Evolutionary conservation across 2,329 filamentous ascomycete species (phyloP).

Genomic region (Epichloe amarillans): DNA sequence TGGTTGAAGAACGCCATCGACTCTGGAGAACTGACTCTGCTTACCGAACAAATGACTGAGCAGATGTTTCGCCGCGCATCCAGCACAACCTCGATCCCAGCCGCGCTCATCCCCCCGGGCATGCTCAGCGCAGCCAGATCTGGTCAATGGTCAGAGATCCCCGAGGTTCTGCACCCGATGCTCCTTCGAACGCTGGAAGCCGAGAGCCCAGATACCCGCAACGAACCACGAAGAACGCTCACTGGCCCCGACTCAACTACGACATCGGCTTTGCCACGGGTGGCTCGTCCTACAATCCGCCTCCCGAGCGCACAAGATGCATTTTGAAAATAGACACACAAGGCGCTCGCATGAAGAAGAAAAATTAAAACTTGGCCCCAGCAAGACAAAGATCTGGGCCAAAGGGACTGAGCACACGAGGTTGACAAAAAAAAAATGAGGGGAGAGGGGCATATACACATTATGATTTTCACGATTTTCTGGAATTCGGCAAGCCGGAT

Average conservation of each 20-base stretch:
- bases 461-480: conserved; percentile 2
- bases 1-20: conserved; percentile 61
- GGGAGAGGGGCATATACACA: not conserved
- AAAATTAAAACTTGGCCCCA: too few relatives aligned
- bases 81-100: conserved; percentile 14
- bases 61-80: conserved; percentile 20
- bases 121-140: conserved; percentile 42
- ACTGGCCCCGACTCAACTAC: not conserved
- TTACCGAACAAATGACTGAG: conserved; percentile 29
- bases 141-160: conserved; percentile 45
- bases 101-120: conserved; percentile 32
- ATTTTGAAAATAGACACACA: not conserved
- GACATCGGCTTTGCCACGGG: not conserved
- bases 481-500: not conserved
- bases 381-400: not conserved
- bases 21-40: conserved; percentile 33
- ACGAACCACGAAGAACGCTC: conserved; percentile 1
- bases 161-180: conserved; percentile 39
- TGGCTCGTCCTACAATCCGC: conserved; percentile 4
- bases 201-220: conserved; percentile 14
- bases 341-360: not conserved
- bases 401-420: too few relatives aligned
- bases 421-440: too few relatives aligned
- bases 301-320: conserved; percentile 5
- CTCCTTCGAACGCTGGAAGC: conserved; percentile 33